Evolutionary conservation across 2,329 filamentous ascomycete species (phyloP).

Genomic region (Hymenoscyphus salicellus): DNA sequence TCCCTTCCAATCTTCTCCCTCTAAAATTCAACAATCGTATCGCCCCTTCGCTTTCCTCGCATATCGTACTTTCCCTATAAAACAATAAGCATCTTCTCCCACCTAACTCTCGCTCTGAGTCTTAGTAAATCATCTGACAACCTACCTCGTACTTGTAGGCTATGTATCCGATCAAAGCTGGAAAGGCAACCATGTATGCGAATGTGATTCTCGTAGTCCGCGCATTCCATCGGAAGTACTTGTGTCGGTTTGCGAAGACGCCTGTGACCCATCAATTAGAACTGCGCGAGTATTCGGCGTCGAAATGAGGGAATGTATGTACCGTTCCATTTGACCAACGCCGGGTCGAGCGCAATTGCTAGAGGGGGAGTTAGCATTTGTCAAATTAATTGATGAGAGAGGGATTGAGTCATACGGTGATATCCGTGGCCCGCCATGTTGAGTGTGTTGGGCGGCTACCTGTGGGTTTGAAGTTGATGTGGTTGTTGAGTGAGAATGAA

Average conservation of each 20-base stretch:
- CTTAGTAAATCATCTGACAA: constrained; percentile 43
- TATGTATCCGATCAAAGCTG: constrained; percentile 64
- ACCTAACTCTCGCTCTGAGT: not conserved
- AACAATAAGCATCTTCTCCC: constrained; percentile 24
- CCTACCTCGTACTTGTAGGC: constrained; percentile 81
- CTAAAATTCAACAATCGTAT: constrained; percentile 77
- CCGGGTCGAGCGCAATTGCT: constrained; percentile 42
- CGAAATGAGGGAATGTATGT: constrained; percentile 28
- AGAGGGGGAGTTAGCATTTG: constrained; percentile 18
- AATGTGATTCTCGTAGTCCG: constrained; percentile 78
- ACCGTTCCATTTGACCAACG: constrained; percentile 55
- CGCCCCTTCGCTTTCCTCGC: constrained; percentile 83
- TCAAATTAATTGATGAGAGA: not conserved
- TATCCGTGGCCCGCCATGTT: constrained; percentile 49
- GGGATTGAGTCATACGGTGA: constrained; percentile 39
- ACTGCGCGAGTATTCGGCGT: constrained; percentile 11
- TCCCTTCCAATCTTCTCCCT: constrained; percentile 23
- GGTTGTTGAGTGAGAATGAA: not conserved
- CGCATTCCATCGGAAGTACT: constrained; percentile 92
- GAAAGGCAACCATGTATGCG: constrained; percentile 71
- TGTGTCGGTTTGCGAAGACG: constrained; percentile 80
- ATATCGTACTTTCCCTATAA: constrained; percentile 79
- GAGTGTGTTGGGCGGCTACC: constrained; percentile 26
- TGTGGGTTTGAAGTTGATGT: constrained; percentile 12
- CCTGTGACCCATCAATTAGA: constrained; percentile 48